Base-by-base conservation (phyloP, 805 yeast genomes). In the Wickerhamomyces bovis region DNA sequence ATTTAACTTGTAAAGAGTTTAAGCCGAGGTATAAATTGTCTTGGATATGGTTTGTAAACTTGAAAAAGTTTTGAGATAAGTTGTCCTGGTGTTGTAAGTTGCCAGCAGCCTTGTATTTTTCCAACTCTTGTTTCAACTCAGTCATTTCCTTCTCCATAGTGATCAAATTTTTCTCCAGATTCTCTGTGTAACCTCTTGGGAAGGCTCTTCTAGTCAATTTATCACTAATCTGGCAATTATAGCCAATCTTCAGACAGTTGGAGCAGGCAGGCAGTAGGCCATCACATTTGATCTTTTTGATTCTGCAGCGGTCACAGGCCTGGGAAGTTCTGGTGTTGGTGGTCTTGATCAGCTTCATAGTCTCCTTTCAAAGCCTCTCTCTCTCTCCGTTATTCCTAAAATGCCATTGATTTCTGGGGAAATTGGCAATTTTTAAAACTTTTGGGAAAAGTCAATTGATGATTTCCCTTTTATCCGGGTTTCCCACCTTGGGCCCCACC, bases 181-280 rank as follows among this genome's bases (percentile, higher is more conserved):
- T 80, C 64, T 83, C 88, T 1, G 95, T 85, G 58, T 85, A 85
- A 0, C 94, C 92, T 56, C 82, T 81, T 3, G 94, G 92, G 51
- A 85, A 83, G 1, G 90, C 86, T 49, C 89, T 71, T 63, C 95
- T 71, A 0, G 89, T 80, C 23, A 85, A 64, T 58, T 82, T 83
- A 64, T 85, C 92, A 46, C 85, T 77, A 4, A 85, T 84, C 38
- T 79, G 75, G 62, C 95, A 85, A 40, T 75, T 79, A 55, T 81
- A 81, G 0, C 82, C 83, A 39, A 81, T 78, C 51, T 76, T 76
- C 31, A 68, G 65, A 59, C 94, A 85, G 57, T 83, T 82, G 33
- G 80, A 70, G 60, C 95, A 85, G 40, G 69, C 63, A 10, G 89
- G 89, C 2, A 77, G 72, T 48, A 73, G 71, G 1, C 90, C 92